Evolutionary conservation across 768 basidiomycete genomes (phyloP).

Genomic region (Lentinula sp.): DNA sequence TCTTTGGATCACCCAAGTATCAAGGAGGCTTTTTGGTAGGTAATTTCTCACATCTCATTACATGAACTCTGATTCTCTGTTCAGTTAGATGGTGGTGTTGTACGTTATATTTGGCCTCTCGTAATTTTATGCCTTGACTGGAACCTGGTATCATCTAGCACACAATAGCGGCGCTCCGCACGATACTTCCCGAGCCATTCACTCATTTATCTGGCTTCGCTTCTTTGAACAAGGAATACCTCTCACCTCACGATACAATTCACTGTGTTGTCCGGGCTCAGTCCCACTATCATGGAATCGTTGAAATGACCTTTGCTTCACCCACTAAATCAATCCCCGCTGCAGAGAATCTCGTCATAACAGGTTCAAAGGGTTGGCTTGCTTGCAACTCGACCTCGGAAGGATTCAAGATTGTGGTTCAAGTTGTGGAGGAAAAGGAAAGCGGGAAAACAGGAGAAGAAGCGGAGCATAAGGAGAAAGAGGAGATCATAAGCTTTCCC

Average conservation of each 20-base stretch:
- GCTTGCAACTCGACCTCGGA: slow-evolving; percentile 29
- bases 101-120: slow-evolving; percentile 26
- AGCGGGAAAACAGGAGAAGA: slow-evolving; percentile 31
- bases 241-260: slow-evolving; percentile 79
- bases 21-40: slow-evolving; percentile 81
- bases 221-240: slow-evolving; percentile 63
- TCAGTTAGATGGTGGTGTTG: slow-evolving; percentile 76
- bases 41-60: slow-evolving; percentile 5
- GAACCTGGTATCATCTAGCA: slow-evolving; percentile 35
- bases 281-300: slow-evolving; percentile 46
- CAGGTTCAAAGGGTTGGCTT: slow-evolving; percentile 60
- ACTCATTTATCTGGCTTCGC: slow-evolving; percentile 58
- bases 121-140: not conserved
- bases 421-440: slow-evolving; percentile 1
- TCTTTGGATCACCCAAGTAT: slow-evolving; percentile 34
- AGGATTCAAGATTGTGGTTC: slow-evolving; percentile 25
- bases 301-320: slow-evolving; percentile 59
- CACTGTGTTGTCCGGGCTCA: slow-evolving; percentile 48
- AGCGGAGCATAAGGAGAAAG: slow-evolving; percentile 29
- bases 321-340: slow-evolving; percentile 37
- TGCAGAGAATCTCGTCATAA: slow-evolving; percentile 41
- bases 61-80: slow-evolving; percentile 3
- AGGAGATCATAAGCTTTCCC: slow-evolving; percentile 43
- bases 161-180: slow-evolving; percentile 56
- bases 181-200: slow-evolving; percentile 48